Evolutionary conservation across 164 flowering plant species (phyloP).

Genomic region (Macadamia integrifolia): DNA sequence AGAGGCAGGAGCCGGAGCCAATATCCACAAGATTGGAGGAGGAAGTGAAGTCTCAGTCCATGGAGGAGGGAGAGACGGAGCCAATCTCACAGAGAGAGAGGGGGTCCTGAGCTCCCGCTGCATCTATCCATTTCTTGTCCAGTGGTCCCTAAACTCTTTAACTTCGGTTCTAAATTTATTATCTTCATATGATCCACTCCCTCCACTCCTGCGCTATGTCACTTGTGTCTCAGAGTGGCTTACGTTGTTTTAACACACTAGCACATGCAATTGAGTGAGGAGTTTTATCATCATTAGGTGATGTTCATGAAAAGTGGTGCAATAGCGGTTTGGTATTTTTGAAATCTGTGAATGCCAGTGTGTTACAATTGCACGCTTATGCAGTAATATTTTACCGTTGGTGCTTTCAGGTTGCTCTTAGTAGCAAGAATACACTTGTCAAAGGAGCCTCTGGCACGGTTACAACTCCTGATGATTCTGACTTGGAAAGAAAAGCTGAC

Average conservation of each 20-base stretch:
- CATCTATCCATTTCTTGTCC: slow-evolving; percentile 10
- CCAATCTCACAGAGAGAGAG: slow-evolving; percentile 52
- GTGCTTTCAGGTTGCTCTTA: slow-evolving; percentile 56
- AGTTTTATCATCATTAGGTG: no score
- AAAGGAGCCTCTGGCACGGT: slow-evolving; percentile 77
- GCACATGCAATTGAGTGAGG: no score
- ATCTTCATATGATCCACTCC: no score
- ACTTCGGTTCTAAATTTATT: no score
- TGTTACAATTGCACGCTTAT: slow-evolving; percentile 1
- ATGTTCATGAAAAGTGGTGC: no score
- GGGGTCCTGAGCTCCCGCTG: slow-evolving; percentile 10
- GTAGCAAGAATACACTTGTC: slow-evolving; percentile 73
- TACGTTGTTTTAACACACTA: no score
- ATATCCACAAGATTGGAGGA: slow-evolving; percentile 59
- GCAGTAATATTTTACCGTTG: background rate
- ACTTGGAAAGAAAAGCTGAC: slow-evolving; percentile 11
- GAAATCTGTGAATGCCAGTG: background rate
- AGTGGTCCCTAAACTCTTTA: no score
- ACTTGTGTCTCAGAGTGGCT: no score
- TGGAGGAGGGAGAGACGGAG: slow-evolving; percentile 63
- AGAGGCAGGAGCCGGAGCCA: slow-evolving; percentile 54
- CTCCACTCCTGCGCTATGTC: no score
- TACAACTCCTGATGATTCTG: slow-evolving; percentile 21
- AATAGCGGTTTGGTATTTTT: background rate
- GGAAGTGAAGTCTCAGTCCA: slow-evolving; percentile 53